Evolutionary conservation across 2,329 filamentous ascomycete genomes (phyloP).

Genomic region (Colletotrichum scovillei): DNA sequence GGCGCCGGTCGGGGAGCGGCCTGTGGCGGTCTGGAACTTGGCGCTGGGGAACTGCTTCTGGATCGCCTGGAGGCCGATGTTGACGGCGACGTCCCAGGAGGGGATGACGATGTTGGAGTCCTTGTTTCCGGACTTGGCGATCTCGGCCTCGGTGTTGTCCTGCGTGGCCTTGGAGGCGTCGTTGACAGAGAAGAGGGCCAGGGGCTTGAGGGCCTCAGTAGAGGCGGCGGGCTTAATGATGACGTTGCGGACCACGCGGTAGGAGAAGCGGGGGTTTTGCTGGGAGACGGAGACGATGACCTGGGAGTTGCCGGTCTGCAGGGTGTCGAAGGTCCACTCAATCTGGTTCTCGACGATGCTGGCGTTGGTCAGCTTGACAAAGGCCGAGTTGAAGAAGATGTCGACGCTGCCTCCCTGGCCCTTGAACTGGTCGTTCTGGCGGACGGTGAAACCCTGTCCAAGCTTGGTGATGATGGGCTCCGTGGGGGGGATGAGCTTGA

Average conservation of each 20-base stretch:
- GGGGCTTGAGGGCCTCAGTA: not conserved
- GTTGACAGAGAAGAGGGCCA: not conserved
- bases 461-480: constrained; percentile 5
- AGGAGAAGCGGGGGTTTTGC: not conserved
- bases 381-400: not conserved
- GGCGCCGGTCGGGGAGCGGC: not conserved
- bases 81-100: not conserved
- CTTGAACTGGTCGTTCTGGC: not conserved
- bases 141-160: not conserved
- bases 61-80: not conserved
- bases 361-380: not conserved
- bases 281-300: not conserved
- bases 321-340: not conserved
- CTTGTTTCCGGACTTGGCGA: not conserved
- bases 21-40: not conserved
- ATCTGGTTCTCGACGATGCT: not conserved
- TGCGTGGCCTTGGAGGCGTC: not conserved
- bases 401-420: not conserved
- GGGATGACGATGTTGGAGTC: not conserved
- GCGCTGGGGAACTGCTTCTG: not conserved
- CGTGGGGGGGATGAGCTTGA: not conserved
- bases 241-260: not conserved
- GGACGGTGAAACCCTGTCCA: not conserved
- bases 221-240: not conserved
- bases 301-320: not conserved